Evolutionary conservation across 1,284 basidiomycete genomes (phyloP), one percentile per base, ranked within the genome.

Genomic region (Schizopora paradoxa): DNA sequence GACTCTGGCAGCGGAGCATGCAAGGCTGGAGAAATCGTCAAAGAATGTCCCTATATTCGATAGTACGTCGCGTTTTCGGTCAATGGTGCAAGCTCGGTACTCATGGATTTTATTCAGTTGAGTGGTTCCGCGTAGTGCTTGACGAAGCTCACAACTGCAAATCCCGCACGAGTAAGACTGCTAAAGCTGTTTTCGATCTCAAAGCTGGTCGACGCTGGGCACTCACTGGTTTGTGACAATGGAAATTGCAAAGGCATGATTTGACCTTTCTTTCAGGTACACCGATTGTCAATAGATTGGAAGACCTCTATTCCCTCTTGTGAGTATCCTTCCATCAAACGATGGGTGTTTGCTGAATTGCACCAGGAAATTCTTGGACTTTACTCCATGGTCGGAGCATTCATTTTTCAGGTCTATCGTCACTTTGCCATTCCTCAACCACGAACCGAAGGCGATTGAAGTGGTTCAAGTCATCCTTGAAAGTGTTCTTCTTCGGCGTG

Each of bases 121-220:
- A 86, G 52, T 91, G 89, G 88, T 70, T 90, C 44, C 74, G 88
- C 47, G 73, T 91, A 16, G 76, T 91, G 25, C 68, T 90, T 4
- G 92, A 96, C 58, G 92, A 97, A 64, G 95, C 95, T 2, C 95
- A 99, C 64, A 83, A 90, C 53, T 96, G 94, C 70, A 97, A 97
- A 65, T 93, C 90, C 28, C 77, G 93, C 10, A 77, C 77, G 1
- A 96, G 93, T 50, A 86, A 91, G 60, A 89, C 88, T 7, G 91
- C 95, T 0, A 91, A 89, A 56, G 92, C 95, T 1, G 89, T 88
- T 39, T 97, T 86, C 60, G 87, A 86, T 6, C 72, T 99, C 5
- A 76, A 76, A 38, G 87, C 88, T 2, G 73, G 82, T 48, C 72
- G 90, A 28, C 75, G 90, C 52, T 99, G 95, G 95, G 90, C 90